phyloP scores from a whole-genome alignment of 2,329 filamentous ascomycete genomes.

The Pyricularia sp. region DNA sequence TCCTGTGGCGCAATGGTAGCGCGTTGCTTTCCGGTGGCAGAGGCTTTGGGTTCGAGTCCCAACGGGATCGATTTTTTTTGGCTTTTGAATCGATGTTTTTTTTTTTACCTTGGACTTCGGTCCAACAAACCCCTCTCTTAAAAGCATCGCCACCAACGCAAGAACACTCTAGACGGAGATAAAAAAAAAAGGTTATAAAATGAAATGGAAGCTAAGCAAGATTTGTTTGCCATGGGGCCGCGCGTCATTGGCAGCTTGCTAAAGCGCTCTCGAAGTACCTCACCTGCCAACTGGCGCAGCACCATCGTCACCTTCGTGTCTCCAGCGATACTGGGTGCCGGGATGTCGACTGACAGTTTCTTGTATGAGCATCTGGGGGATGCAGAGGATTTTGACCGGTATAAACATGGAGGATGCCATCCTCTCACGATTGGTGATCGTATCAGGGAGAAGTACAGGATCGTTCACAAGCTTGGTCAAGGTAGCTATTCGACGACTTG shows the following conservation, averaged over 20 bases:
- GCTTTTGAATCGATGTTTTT: too few species aligned
- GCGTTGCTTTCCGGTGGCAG: slow-evolving; percentile 15
- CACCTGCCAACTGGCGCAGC: background rate
- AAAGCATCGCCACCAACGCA: background rate
- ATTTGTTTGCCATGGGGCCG: background rate
- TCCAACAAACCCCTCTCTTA: background rate
- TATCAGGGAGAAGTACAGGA: background rate
- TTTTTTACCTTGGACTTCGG: too few species aligned
- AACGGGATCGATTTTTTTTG: slow-evolving; percentile 11
- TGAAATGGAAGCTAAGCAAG: too few species aligned
- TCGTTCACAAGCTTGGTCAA: background rate
- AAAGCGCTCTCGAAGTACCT: background rate
- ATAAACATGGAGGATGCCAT: background rate
- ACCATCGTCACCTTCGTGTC: background rate
- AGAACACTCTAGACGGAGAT: background rate
- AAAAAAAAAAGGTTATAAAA: too few species aligned
- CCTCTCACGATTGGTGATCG: background rate
- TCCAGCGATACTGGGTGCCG: background rate
- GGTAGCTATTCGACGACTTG: background rate
- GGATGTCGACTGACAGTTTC: background rate
- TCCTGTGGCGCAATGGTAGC: slow-evolving; percentile 15
- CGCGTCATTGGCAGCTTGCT: background rate
- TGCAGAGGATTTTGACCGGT: background rate
- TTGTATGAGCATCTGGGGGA: background rate
- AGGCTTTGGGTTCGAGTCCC: slow-evolving; percentile 16